Percentiles rank a stretch among this genome's conserved stretches.
phyloP scores from a whole-genome alignment of 352 stramenopile genomes.

The Pythium biforme region DNA sequence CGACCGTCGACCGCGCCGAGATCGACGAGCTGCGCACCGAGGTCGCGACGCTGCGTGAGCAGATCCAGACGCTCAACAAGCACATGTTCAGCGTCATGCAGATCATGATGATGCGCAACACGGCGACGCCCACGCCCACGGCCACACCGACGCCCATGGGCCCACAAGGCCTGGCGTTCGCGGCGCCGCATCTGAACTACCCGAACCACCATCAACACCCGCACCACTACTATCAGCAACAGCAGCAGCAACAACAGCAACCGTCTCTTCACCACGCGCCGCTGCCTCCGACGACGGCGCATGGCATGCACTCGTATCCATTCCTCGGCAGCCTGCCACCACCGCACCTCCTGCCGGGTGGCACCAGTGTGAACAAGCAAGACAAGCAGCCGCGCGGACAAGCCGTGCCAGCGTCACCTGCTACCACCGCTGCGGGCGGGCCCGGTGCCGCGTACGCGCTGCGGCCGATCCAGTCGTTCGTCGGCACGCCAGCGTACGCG shows the following conservation, averaged over 20 bases:
- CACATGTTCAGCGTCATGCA: constrained; percentile 60
- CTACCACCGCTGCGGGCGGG: too few relatives aligned
- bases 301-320: constrained; percentile 1
- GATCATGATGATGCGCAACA: constrained; percentile 36
- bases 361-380: neutral
- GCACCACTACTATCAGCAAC: neutral
- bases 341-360: constrained; percentile 3
- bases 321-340: constrained; percentile 8
- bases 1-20: constrained; percentile 56
- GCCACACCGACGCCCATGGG: neutral
- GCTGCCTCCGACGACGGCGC: neutral
- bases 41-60: constrained; percentile 51
- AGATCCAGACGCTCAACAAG: constrained; percentile 74
- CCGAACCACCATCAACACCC: neutral
- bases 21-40: constrained; percentile 70
- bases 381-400: neutral
- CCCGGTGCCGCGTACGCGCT: constrained; percentile 12
- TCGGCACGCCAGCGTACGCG: constrained; percentile 2
- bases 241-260: too few relatives aligned
- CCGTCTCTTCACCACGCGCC: neutral
- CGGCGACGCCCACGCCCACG: neutral
- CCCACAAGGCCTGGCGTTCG: neutral
- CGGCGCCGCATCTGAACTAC: constrained; percentile 3
- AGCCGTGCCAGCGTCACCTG: neutral
- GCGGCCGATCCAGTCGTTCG: constrained; percentile 24